Percentiles rank a stretch among this genome's conserved stretches.
These are phyloP conservation scores for Trichoderma virens DNA, from an alignment of 495 filamentous ascomycete species.

Conservation along the genomic window DNA sequence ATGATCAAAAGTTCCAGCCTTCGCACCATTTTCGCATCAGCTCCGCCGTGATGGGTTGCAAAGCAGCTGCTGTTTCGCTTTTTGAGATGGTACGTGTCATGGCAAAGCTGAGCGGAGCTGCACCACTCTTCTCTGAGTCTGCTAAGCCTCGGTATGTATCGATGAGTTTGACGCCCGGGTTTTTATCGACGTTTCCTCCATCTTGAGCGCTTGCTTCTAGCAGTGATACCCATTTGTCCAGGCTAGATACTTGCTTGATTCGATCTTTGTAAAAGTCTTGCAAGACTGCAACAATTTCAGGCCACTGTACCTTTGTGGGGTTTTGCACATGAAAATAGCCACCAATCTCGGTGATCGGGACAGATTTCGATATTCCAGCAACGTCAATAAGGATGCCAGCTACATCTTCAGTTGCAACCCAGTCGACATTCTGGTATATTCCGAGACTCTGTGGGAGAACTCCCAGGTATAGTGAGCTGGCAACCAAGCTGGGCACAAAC, in stretches of 20 bases:
- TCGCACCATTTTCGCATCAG: background rate
- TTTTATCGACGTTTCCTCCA: background rate
- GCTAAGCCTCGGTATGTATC: background rate
- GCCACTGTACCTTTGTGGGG: background rate
- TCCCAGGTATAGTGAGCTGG: background rate
- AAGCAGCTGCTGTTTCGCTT: background rate
- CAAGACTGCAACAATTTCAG: background rate
- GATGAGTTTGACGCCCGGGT: background rate
- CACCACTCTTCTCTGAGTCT: background rate
- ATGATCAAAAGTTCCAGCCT: background rate
- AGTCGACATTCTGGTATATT: background rate
- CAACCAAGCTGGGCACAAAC: background rate
- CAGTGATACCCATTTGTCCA: background rate
- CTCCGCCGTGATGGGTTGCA: background rate
- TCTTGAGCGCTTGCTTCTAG: background rate
- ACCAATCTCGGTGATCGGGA: background rate
- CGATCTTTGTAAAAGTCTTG: background rate
- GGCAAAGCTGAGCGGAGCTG: background rate
- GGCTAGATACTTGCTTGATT: background rate
- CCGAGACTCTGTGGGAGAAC: background rate
- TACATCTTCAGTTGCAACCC: background rate
- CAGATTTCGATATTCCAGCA: background rate
- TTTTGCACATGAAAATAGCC: slow-evolving; percentile 5
- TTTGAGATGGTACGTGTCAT: background rate
- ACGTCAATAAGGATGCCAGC: background rate